phyloP scores from a whole-genome alignment of 164 flowering plant species.

The Annona squamosa region DNA sequence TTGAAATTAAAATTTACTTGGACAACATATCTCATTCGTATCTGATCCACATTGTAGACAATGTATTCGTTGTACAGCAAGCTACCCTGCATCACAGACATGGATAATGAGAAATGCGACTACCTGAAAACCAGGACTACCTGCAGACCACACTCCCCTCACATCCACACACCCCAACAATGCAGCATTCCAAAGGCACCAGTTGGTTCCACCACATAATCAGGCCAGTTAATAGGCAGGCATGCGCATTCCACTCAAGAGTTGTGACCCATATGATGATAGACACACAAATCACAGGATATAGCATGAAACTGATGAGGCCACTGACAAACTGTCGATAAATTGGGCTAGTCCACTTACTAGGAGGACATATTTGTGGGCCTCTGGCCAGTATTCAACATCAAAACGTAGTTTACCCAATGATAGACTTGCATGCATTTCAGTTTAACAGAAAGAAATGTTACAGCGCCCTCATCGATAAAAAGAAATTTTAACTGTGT shows the following conservation, averaged over 20 bases:
- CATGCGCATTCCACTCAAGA: not conserved
- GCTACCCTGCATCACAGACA: constrained; percentile 39
- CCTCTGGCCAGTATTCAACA: not conserved
- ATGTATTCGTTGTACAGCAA: constrained; percentile 85
- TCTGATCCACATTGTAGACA: constrained; percentile 88
- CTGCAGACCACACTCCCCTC: not conserved
- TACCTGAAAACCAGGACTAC: not conserved
- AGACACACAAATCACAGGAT: too few species aligned
- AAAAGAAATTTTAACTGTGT: too few species aligned
- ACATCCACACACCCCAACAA: not conserved
- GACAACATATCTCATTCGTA: constrained; percentile 72
- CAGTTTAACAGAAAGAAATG: not conserved
- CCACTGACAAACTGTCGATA: too few species aligned
- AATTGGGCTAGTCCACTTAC: too few species aligned
- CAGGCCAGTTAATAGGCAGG: not conserved
- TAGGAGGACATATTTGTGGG: too few species aligned
- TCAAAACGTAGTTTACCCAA: not conserved
- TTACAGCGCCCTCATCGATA: too few species aligned
- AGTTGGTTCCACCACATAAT: not conserved
- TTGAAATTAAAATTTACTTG: constrained; percentile 72
- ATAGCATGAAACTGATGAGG: too few species aligned
- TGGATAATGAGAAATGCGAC: not conserved
- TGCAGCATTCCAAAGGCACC: not conserved
- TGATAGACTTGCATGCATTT: not conserved
- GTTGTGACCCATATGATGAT: too few species aligned